Evolutionary conservation across 2,329 filamentous ascomycete species (phyloP), one percentile per base, ranked within the genome.

Genomic region (Pseudogymnoascus sp.): DNA sequence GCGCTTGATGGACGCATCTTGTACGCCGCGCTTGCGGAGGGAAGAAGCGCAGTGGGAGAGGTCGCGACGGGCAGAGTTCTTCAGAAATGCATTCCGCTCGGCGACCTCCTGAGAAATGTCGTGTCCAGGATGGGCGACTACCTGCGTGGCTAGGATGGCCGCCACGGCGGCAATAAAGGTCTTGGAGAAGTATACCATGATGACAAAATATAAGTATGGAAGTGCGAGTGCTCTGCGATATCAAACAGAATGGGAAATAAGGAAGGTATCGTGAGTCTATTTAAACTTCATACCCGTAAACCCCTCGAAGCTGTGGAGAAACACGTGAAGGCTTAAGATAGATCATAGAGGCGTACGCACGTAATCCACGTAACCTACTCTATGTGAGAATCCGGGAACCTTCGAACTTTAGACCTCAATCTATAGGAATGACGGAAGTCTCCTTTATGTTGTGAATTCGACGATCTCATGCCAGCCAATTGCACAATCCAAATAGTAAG

Each of bases 91-190:
- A 38, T 35, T 64, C 28, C 72, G 73, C 63, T 72, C 66, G 59
- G 67, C 66, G 43, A 72, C 64, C 59, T 74, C 72, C 41, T 67
- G 66, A 28, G 67, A 66, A 41, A 71, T 63, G 62, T 75, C 70
- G 43, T 74, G 67, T n/a, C 73, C 73, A 0, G 75, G 75, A 33
- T 76, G 75, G 31, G 75, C 72, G 37, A 75, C 26, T 16, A 59
- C 56, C 28, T 59, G 31, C 8, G 31, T 37, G 10, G 10, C 31
- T 4, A 46, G 11, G 41, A 26, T n/a, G 1, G 41, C 22, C 22
- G 41, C 41, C 12, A n/a, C 41, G 22, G 41, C 41, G 19, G 41
- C 41, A 46, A 46, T 12, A 12, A 46, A 46, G 22, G 19, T n/a
- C 22, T 46, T 46, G 6, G 41, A 46, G 11, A 46, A 46, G 41